Evolutionary conservation across 2,329 filamentous ascomycete genomes (phyloP).

Genomic region (Aspergillus hortae): DNA sequence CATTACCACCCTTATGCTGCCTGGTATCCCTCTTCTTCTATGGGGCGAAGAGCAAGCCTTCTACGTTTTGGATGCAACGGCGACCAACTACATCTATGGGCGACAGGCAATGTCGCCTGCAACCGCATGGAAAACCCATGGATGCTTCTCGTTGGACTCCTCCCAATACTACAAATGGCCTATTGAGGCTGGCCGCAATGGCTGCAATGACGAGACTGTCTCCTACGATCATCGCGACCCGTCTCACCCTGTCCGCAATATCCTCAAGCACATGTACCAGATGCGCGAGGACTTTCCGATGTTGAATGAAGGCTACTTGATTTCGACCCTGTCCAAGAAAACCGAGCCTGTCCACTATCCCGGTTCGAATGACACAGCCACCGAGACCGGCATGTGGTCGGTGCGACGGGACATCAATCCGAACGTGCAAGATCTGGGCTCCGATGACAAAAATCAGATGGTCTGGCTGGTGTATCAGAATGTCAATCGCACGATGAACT

Average conservation of each 20-base stretch:
- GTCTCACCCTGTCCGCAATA: constrained; percentile 58
- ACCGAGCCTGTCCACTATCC: constrained; percentile 50
- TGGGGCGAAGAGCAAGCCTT: constrained; percentile 68
- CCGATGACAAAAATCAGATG: constrained; percentile 42
- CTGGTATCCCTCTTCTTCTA: constrained; percentile 57
- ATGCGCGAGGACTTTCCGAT: constrained; percentile 55
- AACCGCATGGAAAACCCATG: constrained; percentile 62
- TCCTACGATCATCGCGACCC: constrained; percentile 62
- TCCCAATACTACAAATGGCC: constrained; percentile 59
- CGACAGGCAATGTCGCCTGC: constrained; percentile 60
- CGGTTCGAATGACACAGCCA: constrained; percentile 51
- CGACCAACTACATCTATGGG: constrained; percentile 63
- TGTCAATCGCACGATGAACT: constrained; percentile 48
- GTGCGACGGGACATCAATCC: constrained; percentile 51
- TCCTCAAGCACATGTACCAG: constrained; percentile 60
- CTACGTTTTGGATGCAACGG: constrained; percentile 62
- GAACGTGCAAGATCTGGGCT: constrained; percentile 50
- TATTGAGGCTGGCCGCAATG: constrained; percentile 50
- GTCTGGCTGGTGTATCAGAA: constrained; percentile 47
- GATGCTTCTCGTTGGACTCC: constrained; percentile 57
- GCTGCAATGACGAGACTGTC: constrained; percentile 56
- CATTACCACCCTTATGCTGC: constrained; percentile 57
- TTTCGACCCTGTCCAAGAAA: constrained; percentile 56
- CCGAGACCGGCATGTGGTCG: constrained; percentile 60
- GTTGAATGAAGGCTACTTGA: constrained; percentile 57